phyloP scores from a whole-genome alignment of 306 rosid genomes.

The Rosa lucieae region DNA sequence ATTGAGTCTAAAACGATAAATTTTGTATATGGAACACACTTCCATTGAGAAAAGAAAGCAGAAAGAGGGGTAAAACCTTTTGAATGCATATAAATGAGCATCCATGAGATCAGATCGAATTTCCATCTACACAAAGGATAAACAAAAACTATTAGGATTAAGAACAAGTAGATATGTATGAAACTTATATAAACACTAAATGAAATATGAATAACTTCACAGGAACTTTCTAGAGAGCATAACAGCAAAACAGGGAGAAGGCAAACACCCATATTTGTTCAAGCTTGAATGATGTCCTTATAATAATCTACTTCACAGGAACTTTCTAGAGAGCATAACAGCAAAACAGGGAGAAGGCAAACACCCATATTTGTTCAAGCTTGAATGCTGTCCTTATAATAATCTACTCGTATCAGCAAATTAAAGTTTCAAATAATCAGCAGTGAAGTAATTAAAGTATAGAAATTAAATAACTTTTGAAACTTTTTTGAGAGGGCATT shows the following conservation, averaged over 20 bases:
- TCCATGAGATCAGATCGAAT: conserved; percentile 96
- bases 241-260: not conserved
- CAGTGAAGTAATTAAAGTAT: not conserved
- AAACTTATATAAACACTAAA: not conserved
- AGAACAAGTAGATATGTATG: conserved; percentile 15
- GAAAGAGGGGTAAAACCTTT: conserved; percentile 53
- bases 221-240: not conserved
- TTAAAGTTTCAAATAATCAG: not conserved
- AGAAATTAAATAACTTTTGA: not conserved
- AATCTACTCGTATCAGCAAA: not conserved
- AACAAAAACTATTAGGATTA: not conserved
- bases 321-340: not conserved
- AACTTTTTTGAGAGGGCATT: not conserved
- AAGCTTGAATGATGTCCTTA: not conserved
- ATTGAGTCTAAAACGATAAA: conserved; percentile 20
- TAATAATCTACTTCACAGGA: not conserved
- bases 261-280: not conserved
- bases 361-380: not conserved
- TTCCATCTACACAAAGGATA: conserved; percentile 69
- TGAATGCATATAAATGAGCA: conserved; percentile 91
- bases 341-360: not conserved
- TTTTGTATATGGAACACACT: conserved; percentile 5
- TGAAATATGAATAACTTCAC: not conserved
- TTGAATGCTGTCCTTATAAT: not conserved
- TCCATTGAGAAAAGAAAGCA: conserved; percentile 9